Percentiles rank a stretch among this genome's conserved stretches.
Evolutionary conservation across 2,329 filamentous ascomycete genomes (phyloP).

Genomic region (Penicillium sp.): DNA sequence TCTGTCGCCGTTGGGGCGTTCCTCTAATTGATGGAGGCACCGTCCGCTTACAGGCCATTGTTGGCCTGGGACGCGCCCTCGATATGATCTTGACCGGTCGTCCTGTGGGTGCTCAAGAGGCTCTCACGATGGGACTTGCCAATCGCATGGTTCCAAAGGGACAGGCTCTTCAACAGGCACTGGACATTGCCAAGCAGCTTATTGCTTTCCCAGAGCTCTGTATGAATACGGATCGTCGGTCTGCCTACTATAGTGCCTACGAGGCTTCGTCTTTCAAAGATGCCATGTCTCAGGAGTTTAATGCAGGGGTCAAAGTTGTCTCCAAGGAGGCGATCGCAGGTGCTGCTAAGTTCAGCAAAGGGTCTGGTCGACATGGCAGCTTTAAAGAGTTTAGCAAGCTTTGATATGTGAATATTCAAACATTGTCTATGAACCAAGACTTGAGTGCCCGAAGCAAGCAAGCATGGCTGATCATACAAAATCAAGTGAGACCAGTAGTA

Average conservation of each 20-base stretch:
- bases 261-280: slow-evolving; percentile 57
- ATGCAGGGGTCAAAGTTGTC: slow-evolving; percentile 26
- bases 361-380: slow-evolving; percentile 26
- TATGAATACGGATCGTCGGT: slow-evolving; percentile 58
- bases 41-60: slow-evolving; percentile 57
- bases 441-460: neutral
- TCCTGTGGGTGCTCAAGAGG: slow-evolving; percentile 56
- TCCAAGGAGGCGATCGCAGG: slow-evolving; percentile 26
- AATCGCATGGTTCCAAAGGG: slow-evolving; percentile 61
- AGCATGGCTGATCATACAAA: neutral
- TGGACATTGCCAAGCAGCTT: slow-evolving; percentile 55
- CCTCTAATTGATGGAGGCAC: slow-evolving; percentile 61
- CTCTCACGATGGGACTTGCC: slow-evolving; percentile 59
- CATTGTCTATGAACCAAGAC: neutral
- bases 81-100: slow-evolving; percentile 65
- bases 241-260: slow-evolving; percentile 59
- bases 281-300: slow-evolving; percentile 41
- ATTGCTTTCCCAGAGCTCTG: slow-evolving; percentile 59
- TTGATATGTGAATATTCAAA: slow-evolving; percentile 6
- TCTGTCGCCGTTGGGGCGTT: slow-evolving; percentile 61
- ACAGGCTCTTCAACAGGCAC: slow-evolving; percentile 57
- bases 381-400: slow-evolving; percentile 30
- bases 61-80: slow-evolving; percentile 60
- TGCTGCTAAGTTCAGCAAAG: slow-evolving; percentile 28
- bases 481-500: neutral